These are phyloP conservation scores for Hypoxylon sp. DNA, from an alignment of 2,329 filamentous ascomycete species.

Conservation along the genomic window DNA sequence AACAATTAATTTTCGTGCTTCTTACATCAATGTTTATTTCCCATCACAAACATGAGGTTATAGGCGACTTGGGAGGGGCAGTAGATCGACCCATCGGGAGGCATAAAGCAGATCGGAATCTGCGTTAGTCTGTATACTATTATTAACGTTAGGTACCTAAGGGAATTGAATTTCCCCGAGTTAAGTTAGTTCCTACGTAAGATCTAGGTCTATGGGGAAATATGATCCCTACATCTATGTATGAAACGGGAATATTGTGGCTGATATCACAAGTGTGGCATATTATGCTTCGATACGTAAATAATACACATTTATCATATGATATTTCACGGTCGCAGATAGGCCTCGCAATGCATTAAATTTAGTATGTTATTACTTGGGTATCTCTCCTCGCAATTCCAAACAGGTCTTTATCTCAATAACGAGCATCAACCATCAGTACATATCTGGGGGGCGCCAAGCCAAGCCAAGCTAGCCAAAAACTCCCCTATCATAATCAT, in stretches of 20 bases:
- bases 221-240: neutral
- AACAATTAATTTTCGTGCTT: neutral
- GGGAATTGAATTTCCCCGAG: neutral
- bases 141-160: neutral
- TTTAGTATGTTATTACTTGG: conserved; percentile 7
- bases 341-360: neutral
- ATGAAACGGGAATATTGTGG: neutral
- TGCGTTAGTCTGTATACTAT: neutral
- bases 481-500: conserved; percentile 5
- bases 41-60: conserved; percentile 1
- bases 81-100: neutral
- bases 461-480: neutral
- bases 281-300: neutral
- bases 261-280: neutral
- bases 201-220: neutral
- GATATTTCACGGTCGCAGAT: neutral
- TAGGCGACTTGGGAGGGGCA: conserved; percentile 10
- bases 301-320: neutral
- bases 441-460: conserved; percentile 8
- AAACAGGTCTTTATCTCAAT: conserved; percentile 12
- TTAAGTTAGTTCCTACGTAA: conserved; percentile 16
- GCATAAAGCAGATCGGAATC: conserved; percentile 17
- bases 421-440: neutral
- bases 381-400: conserved; percentile 6
- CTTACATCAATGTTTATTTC: conserved; percentile 30